These are phyloP conservation scores for Fistulina hepatica DNA, from an alignment of 1,284 basidiomycete species.

Conservation along the genomic window DNA sequence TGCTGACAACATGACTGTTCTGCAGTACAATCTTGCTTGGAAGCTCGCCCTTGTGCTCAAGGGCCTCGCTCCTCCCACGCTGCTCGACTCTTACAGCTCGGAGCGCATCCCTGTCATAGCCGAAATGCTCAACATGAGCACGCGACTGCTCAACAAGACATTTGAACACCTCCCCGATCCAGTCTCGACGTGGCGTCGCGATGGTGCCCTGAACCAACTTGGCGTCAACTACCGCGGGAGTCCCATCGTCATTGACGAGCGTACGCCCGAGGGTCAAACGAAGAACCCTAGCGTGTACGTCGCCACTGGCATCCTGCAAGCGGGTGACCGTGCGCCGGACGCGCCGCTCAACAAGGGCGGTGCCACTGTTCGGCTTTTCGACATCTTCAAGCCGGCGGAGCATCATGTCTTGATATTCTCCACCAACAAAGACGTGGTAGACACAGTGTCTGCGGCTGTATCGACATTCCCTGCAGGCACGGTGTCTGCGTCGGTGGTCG, in stretches of 20 bases:
- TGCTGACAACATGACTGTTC: background rate
- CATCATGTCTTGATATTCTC: background rate
- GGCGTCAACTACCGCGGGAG: constrained; percentile 3
- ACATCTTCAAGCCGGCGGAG: background rate
- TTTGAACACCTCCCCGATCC: constrained; percentile 23
- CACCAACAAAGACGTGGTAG: background rate
- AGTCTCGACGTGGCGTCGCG: constrained; percentile 4
- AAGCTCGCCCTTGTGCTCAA: constrained; percentile 8
- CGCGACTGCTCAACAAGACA: constrained; percentile 1
- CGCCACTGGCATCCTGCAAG: background rate
- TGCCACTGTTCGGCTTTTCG: background rate
- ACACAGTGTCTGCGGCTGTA: background rate
- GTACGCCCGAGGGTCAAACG: background rate
- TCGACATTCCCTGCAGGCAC: background rate
- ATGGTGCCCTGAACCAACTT: background rate
- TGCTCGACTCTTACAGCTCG: constrained; percentile 6
- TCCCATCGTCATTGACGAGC: constrained; percentile 2
- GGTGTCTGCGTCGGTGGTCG: background rate
- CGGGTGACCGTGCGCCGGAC: background rate
- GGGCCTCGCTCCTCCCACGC: background rate
- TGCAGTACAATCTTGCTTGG: constrained; percentile 12
- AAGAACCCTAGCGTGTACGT: background rate
- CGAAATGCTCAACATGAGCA: constrained; percentile 8
- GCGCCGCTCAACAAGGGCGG: background rate
- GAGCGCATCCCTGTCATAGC: constrained; percentile 9